These are phyloP conservation scores for Aureobasidium sp. DNA, from an alignment of 2,329 filamentous ascomycete species.

Conservation along the genomic window DNA sequence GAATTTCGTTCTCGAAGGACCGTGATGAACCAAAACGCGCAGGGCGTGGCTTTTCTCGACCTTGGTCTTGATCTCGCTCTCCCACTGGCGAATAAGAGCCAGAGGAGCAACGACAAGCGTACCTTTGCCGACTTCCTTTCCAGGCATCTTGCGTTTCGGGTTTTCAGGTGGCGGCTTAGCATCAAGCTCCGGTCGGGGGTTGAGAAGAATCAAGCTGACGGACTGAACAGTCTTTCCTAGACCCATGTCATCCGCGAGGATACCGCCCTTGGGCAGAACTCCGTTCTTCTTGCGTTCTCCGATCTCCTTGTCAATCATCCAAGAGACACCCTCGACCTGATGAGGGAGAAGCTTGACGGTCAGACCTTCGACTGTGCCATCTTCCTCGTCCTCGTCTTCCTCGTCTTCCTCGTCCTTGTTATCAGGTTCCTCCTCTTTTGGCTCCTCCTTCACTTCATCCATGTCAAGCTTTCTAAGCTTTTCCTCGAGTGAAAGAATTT, in stretches of 20 bases:
- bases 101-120: conserved; percentile 90
- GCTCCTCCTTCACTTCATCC: conserved; percentile 41
- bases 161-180: conserved; percentile 44
- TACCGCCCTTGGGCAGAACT: conserved; percentile 78
- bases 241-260: conserved; percentile 95
- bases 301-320: conserved; percentile 91
- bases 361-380: conserved; percentile 66
- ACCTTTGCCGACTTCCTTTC: conserved; percentile 58
- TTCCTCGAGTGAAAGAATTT: conserved; percentile 32
- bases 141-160: conserved; percentile 57
- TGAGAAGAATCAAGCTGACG: conserved; percentile 77
- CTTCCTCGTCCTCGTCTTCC: conserved; percentile 43
- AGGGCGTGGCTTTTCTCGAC: conserved; percentile 61
- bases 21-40: conserved; percentile 84
- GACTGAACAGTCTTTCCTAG: conserved; percentile 94
- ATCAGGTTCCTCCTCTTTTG: conserved; percentile 29
- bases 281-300: conserved; percentile 73
- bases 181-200: conserved; percentile 50
- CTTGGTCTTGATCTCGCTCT: conserved; percentile 80
- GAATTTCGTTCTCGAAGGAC: conserved; percentile 72
- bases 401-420: conserved; percentile 32
- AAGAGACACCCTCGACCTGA: conserved; percentile 85
- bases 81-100: conserved; percentile 95
- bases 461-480: conserved; percentile 37
- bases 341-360: conserved; percentile 85